Base-by-base conservation (phyloP, 352 stramenopile genomes). In the Globisporangium acanthophoron region DNA sequence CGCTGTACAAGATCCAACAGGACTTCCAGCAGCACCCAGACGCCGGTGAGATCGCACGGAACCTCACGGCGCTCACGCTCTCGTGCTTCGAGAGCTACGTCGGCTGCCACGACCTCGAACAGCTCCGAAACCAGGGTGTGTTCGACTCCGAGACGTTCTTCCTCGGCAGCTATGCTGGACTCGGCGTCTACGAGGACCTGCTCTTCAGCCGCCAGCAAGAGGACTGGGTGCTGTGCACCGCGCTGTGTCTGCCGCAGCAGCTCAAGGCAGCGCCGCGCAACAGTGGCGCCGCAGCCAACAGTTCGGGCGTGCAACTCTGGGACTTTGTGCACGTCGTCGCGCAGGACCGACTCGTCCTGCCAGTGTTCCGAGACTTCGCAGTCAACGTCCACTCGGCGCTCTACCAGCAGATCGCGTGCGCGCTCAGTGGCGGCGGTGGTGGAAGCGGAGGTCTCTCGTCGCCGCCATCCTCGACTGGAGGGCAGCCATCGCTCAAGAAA, bases 331-430 rank as follows among this genome's bases (percentile, higher is more conserved):
- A 85, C 50, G 57, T 80, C 33, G 64, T 85, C n/a, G 65, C 64
- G 0, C 58, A 78, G 40, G 75, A 87, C 39, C 77, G 68, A 3
- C 58, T 90, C 8, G 65, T 88, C 31, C 27, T 83, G 3, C 49
- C 67, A 4, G 58, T 88, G 24, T 65, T 74, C 52, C 70, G 77
- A 24, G 70, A 77, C 52, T n/a, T 75, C 3, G 61, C 67, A 6
- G 65, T 82, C 21, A 87, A 88, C 47, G 47, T 83, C 0, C 79
- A 88, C 62, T 69, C 80, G 24, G 41, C 84, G n/a, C 57, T 90
- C 8, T 87, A 74, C 45, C 75, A 85, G 50, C 73, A 87, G 59
- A 60, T 87, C 5, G 64, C 56, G 4, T 75, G 66, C 0, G 74
- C 68, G 5, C 48, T 80, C 15, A 56, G n/a, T 5, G 35, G 52